Conservation (phyloP, 1,139 yeast genomes). For the Scheffersomyces insectosa region DNA sequence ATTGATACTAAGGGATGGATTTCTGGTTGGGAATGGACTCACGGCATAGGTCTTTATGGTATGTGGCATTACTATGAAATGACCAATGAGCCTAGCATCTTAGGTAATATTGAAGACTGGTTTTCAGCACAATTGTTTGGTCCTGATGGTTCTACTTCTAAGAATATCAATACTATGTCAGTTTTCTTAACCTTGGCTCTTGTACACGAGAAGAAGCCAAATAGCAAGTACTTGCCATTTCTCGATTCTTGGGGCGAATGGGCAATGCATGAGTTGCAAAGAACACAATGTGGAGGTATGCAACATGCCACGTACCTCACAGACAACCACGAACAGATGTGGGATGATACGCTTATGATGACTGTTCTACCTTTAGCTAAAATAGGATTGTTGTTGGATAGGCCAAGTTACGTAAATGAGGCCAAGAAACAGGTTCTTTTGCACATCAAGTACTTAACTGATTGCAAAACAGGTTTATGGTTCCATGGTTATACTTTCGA, state of each 20-base stretch:
- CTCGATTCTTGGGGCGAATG: constrained; percentile 36
- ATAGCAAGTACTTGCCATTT: constrained; percentile 24
- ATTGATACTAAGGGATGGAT: constrained; percentile 38
- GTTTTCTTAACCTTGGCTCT: constrained; percentile 30
- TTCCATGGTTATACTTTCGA: constrained; percentile 35
- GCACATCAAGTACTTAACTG: constrained; percentile 30
- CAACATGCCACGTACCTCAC: constrained; percentile 34
- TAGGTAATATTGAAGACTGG: constrained; percentile 27
- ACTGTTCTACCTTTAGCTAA: constrained; percentile 35
- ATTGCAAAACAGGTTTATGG: constrained; percentile 29
- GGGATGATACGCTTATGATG: constrained; percentile 41
- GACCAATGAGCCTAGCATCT: constrained; percentile 19
- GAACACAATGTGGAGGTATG: constrained; percentile 33
- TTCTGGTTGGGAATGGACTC: constrained; percentile 41
- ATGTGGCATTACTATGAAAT: constrained; percentile 35
- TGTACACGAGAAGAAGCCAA: constrained; percentile 24
- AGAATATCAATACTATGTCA: constrained; percentile 36
- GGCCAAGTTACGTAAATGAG: constrained; percentile 30
- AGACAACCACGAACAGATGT: constrained; percentile 29
- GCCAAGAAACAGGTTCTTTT: constrained; percentile 33
- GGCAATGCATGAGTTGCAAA: constrained; percentile 29
- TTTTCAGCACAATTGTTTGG: constrained; percentile 26
- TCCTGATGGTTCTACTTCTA: constrained; percentile 30
- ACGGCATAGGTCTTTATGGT: constrained; percentile 33
- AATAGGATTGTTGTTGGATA: constrained; percentile 26